Evolutionary conservation across 495 filamentous ascomycete species (phyloP), one percentile per base, ranked within the genome.

Genomic region (Penicillium nucicola): DNA sequence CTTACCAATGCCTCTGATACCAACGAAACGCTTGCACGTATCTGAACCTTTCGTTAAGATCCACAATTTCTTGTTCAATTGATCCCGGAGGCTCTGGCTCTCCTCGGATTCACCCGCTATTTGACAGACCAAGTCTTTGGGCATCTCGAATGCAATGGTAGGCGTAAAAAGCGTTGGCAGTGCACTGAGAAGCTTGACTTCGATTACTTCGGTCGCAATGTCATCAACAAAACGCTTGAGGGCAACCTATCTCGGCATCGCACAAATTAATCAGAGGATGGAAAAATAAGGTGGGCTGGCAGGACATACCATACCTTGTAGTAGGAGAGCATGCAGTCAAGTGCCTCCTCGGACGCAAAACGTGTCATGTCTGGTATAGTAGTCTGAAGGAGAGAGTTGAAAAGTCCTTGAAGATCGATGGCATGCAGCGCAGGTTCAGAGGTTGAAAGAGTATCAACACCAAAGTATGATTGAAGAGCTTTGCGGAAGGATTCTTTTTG

Each of bases 181-280:
- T 14, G 35, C 39, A 33, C 45, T n/a, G 9, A 85, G 57, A 42
- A 85, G 69, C 50, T 72, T 74, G 13, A 56, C 48, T 51, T 86
- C 83, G 19, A 84, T 72, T 2, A 79, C 80, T 44, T 80, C 64
- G n/a, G 76, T 71, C 11, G 78, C 70, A 30, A 86, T 56, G 40
- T 83, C 75, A 42, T 87, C 83, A 30, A 84, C 62, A 57, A 88
- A 84, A 2, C 71, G 68, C 61, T 84, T 82, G 31, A 84, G 45
- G 0, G 84, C 81, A 58, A 87, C 82, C 84, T 85, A 43, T 32
- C 42, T 22, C 4, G 39, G 6, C 22, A 42, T 30, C 8, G 30
- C 20, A 30, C 22, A 28, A 15, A 6, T 42, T 42, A 33, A 31
- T 49, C 18, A 53, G 14, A 11, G 47, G 37, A 52, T 40, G 14